Percentiles rank a stretch among this genome's conserved stretches.
phyloP scores from a whole-genome alignment of 805 yeast species.

The Isabelozyma gotoi region DNA sequence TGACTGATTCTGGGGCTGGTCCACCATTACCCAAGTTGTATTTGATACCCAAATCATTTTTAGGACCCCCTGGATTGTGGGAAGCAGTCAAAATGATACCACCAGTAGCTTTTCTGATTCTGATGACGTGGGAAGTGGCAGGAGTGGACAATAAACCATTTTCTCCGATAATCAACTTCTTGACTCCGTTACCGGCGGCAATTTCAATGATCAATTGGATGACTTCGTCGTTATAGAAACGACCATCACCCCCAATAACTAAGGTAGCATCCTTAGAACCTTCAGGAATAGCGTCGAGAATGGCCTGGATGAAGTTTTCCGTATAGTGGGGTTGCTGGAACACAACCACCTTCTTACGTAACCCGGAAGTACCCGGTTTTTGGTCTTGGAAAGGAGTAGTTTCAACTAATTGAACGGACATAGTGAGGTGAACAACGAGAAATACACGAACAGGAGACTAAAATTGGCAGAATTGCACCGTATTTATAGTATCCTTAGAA shows the following conservation, averaged over 20 bases:
- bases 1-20: constrained; percentile 95
- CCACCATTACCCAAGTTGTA: constrained; percentile 95
- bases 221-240: constrained; percentile 82
- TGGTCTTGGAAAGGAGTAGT: constrained; percentile 86
- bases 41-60: constrained; percentile 90
- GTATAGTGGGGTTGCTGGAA: constrained; percentile 81
- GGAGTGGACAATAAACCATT: constrained; percentile 91
- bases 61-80: constrained; percentile 97
- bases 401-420: constrained; percentile 9
- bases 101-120: constrained; percentile 77
- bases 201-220: constrained; percentile 79
- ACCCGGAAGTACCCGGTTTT: constrained; percentile 97
- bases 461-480: no score
- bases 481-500: no score
- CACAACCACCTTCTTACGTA: constrained; percentile 85
- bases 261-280: constrained; percentile 72
- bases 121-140: constrained; percentile 91
- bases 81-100: constrained; percentile 96
- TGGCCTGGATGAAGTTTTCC: constrained; percentile 90
- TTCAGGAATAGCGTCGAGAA: constrained; percentile 85
- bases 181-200: constrained; percentile 89
- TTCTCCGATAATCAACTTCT: constrained; percentile 82
- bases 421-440: not conserved
- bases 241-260: constrained; percentile 96
- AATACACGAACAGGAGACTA: no score